phyloP scores from a whole-genome alignment of 768 basidiomycete genomes.

The Tylopilus balloui region DNA sequence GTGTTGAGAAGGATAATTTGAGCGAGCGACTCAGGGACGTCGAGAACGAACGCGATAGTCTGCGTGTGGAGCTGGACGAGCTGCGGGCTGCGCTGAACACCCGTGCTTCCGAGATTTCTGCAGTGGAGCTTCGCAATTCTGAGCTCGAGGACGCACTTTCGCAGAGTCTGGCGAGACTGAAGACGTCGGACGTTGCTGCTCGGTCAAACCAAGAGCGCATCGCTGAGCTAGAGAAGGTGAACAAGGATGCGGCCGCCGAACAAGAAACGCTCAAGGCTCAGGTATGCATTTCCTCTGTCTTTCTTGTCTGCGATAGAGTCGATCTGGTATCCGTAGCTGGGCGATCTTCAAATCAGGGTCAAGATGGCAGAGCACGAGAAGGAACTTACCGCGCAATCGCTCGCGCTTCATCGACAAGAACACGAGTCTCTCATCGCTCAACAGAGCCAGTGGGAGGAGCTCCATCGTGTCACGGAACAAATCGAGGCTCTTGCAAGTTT shows the following conservation, averaged over 20 bases:
- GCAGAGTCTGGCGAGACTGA: constrained; percentile 65
- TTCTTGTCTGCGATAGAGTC: background rate
- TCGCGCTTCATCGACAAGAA: constrained; percentile 53
- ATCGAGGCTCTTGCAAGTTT: constrained; percentile 61
- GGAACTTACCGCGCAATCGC: constrained; percentile 48
- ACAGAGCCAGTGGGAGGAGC: constrained; percentile 74
- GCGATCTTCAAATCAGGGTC: constrained; percentile 55
- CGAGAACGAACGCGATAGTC: constrained; percentile 63
- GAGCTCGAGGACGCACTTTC: constrained; percentile 73
- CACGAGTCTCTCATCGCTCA: constrained; percentile 56
- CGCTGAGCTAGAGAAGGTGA: constrained; percentile 55
- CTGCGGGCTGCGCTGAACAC: constrained; percentile 40
- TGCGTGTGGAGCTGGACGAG: constrained; percentile 54
- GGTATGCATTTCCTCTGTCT: constrained; percentile 39
- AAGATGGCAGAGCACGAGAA: constrained; percentile 59
- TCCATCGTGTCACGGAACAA: constrained; percentile 66
- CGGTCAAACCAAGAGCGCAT: constrained; percentile 60
- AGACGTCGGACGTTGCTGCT: constrained; percentile 65
- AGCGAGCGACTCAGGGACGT: constrained; percentile 53
- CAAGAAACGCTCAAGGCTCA: constrained; percentile 54
- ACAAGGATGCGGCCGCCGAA: constrained; percentile 51
- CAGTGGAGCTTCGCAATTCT: constrained; percentile 46
- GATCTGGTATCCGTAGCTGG: constrained; percentile 41
- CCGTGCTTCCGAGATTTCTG: constrained; percentile 43
- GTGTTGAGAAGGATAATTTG: constrained; percentile 77